Percentiles rank a stretch among this genome's conserved stretches.
Evolutionary conservation across 1,284 basidiomycete genomes (phyloP).

Genomic region (Flammula alnicola): DNA sequence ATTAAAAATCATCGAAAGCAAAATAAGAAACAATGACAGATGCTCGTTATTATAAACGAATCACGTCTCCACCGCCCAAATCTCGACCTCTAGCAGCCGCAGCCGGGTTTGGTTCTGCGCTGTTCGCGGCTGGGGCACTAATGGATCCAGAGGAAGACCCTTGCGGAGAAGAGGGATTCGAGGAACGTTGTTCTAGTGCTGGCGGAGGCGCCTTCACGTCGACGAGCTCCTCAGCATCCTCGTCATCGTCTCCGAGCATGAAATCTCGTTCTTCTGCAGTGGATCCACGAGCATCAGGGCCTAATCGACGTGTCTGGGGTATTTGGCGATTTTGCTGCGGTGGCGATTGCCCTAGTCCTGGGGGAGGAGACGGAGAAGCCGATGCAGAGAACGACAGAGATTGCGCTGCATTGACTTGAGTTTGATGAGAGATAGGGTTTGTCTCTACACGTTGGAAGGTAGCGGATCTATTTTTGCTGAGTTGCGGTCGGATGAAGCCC

Average conservation of each 20-base stretch:
- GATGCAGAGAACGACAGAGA: slow-evolving; percentile 22
- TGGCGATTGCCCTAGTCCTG: slow-evolving; percentile 11
- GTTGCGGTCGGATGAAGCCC: slow-evolving; percentile 34
- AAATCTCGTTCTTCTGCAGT: slow-evolving; percentile 38
- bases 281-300: slow-evolving; percentile 17
- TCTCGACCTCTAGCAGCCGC: slow-evolving; percentile 26
- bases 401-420: slow-evolving; percentile 33
- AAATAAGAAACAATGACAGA: not conserved
- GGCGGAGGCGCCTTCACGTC: slow-evolving; percentile 13
- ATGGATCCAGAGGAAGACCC: not conserved
- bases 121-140: not conserved
- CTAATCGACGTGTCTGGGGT: slow-evolving; percentile 15
- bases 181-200: not conserved
- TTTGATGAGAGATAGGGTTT: slow-evolving; percentile 48
- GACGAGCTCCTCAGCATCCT: slow-evolving; percentile 22
- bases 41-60: slow-evolving; percentile 18
- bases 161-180: slow-evolving; percentile 3
- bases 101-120: slow-evolving; percentile 13
- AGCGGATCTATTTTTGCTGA: slow-evolving; percentile 18
- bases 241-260: slow-evolving; percentile 34
- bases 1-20: not conserved
- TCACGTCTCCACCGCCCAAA: slow-evolving; percentile 21
- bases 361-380: slow-evolving; percentile 16
- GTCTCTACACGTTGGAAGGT: slow-evolving; percentile 30
- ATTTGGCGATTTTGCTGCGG: slow-evolving; percentile 4